These are phyloP conservation scores for Nakataea oryzae DNA, from an alignment of 2,329 filamentous ascomycete genomes.

Conservation along the genomic window DNA sequence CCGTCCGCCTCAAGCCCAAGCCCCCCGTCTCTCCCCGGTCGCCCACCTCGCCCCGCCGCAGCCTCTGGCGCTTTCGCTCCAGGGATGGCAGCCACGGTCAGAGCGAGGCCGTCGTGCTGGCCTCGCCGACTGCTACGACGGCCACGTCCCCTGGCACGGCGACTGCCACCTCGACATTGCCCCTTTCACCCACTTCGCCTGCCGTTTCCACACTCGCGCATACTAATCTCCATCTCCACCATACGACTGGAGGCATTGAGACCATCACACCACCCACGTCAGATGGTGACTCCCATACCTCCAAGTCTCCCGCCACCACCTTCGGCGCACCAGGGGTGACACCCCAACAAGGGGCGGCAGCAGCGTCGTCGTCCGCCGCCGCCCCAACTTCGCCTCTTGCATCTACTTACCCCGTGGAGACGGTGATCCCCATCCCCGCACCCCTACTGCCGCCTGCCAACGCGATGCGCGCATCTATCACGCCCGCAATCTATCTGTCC, in stretches of 20 bases:
- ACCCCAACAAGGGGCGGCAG: constrained; percentile 8
- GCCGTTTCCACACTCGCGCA: background rate
- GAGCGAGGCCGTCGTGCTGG: background rate
- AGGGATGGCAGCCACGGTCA: constrained; percentile 19
- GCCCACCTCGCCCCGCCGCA: constrained; percentile 33
- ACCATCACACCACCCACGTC: constrained; percentile 29
- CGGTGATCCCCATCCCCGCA: constrained; percentile 60
- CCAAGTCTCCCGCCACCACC: constrained; percentile 7
- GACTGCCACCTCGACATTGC: background rate
- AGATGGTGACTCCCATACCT: constrained; percentile 19
- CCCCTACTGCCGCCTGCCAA: constrained; percentile 66
- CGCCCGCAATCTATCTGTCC: constrained; percentile 60
- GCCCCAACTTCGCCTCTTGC: constrained; percentile 19
- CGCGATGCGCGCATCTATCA: constrained; percentile 68
- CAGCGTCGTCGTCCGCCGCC: constrained; percentile 10
- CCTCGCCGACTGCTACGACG: constrained; percentile 17
- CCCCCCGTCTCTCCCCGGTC: constrained; percentile 23
- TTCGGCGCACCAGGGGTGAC: constrained; percentile 6
- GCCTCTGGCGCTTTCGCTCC: constrained; percentile 38
- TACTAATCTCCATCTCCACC: background rate
- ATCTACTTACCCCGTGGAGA: constrained; percentile 39
- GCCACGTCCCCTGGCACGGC: background rate
- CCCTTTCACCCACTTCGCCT: background rate
- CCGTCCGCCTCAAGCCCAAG: constrained; percentile 41
- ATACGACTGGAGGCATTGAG: constrained; percentile 15